These are phyloP conservation scores for Talaromyces stipitatus DNA, from an alignment of 495 filamentous ascomycete species.

Conservation along the genomic window DNA sequence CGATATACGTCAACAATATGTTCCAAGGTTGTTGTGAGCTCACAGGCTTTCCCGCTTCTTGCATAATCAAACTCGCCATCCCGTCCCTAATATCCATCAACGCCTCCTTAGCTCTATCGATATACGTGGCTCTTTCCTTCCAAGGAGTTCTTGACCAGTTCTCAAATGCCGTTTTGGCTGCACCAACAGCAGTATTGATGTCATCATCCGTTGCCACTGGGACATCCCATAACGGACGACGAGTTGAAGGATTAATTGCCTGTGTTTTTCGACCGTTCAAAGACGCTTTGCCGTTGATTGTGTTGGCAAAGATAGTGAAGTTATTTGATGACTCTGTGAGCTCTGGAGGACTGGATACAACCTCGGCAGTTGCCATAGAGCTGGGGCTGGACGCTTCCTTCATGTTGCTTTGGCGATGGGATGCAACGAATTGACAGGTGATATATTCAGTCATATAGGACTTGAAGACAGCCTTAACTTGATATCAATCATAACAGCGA, in stretches of 20 bases:
- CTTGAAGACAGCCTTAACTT: too few species aligned
- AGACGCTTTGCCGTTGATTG: constrained; percentile 3
- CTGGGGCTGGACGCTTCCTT: background rate
- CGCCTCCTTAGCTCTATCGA: constrained; percentile 5
- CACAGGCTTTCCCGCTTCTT: constrained; percentile 18
- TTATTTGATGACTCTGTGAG: background rate
- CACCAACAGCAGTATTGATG: constrained; percentile 39
- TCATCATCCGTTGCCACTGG: constrained; percentile 44
- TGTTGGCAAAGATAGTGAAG: constrained; percentile 4
- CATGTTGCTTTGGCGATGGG: background rate
- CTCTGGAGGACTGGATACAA: background rate
- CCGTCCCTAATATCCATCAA: constrained; percentile 9
- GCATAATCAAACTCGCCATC: constrained; percentile 10
- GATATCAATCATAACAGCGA: background rate
- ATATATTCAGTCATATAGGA: background rate
- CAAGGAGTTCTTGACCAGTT: constrained; percentile 35
- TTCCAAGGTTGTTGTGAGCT: background rate
- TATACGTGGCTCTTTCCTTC: constrained; percentile 22
- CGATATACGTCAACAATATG: background rate
- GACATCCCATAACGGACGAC: constrained; percentile 41
- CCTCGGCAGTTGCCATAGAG: background rate
- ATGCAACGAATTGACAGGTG: background rate
- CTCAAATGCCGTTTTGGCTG: constrained; percentile 35
- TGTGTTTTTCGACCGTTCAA: background rate
- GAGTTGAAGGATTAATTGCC: constrained; percentile 28